phyloP scores from a whole-genome alignment of 2,329 filamentous ascomycete species.

The Acrodontium crateriforme region DNA sequence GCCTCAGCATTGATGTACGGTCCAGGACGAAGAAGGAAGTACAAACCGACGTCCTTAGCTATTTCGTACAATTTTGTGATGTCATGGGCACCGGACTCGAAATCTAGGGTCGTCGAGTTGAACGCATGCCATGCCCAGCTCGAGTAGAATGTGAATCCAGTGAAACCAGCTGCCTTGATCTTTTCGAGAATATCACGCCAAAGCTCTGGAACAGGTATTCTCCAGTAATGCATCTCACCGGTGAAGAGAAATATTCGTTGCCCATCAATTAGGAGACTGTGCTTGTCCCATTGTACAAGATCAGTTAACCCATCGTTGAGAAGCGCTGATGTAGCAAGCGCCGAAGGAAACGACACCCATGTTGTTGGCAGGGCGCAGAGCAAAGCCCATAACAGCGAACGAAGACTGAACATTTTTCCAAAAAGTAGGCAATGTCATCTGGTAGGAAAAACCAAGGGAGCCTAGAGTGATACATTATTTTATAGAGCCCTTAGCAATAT shows the following conservation, averaged over 20 bases:
- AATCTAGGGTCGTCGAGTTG: no score
- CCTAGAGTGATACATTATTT: no score
- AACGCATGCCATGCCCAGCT: no score
- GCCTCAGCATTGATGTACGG: slow-evolving; percentile 52
- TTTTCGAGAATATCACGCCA: slow-evolving; percentile 40
- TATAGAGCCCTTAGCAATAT: no score
- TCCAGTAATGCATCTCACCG: slow-evolving; percentile 42
- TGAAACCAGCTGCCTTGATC: slow-evolving; percentile 26
- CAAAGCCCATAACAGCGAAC: no score
- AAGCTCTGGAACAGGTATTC: slow-evolving; percentile 36
- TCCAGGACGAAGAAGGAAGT: slow-evolving; percentile 42
- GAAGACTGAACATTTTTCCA: no score
- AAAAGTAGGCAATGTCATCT: no score
- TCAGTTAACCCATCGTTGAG: slow-evolving; percentile 31
- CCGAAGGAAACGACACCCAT: no score
- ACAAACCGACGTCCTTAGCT: slow-evolving; percentile 41
- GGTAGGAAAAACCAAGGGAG: no score
- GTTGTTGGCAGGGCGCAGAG: no score
- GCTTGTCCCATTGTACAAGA: slow-evolving; percentile 40
- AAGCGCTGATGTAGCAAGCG: no score
- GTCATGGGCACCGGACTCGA: slow-evolving; percentile 39
- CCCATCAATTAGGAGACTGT: slow-evolving; percentile 39
- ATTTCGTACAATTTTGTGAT: slow-evolving; percentile 39
- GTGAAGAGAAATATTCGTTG: slow-evolving; percentile 39
- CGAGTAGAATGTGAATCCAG: slow-evolving; percentile 12